A percentile compares a stretch with the other conserved stretches of the same genome.
Conservation (phyloP, 805 yeast genomes). For the Hanseniaspora mollemarum region DNA sequence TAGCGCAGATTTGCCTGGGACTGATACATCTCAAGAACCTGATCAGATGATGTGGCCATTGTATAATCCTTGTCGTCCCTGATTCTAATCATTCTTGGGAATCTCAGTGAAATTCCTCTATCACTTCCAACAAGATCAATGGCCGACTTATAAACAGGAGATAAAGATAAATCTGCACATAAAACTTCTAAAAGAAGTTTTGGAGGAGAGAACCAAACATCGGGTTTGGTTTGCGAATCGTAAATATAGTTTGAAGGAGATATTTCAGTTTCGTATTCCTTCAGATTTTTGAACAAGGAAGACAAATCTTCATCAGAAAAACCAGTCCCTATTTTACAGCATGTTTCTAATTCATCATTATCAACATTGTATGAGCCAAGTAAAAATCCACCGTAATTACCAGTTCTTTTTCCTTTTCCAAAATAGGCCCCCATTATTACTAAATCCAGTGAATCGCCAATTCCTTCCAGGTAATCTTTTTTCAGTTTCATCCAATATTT, state of each 20-base stretch:
- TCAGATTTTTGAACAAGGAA: conserved; percentile 45
- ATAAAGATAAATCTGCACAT: conserved; percentile 79
- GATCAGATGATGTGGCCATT: conserved; percentile 78
- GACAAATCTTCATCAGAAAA: conserved; percentile 76
- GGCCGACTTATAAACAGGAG: conserved; percentile 85
- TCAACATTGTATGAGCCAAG: conserved; percentile 85
- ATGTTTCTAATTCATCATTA: conserved; percentile 84
- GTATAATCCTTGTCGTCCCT: conserved; percentile 79
- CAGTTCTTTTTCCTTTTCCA: conserved; percentile 92
- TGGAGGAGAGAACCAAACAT: conserved; percentile 84
- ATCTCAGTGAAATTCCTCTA: conserved; percentile 75
- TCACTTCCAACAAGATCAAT: conserved; percentile 43
- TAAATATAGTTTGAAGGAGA: conserved; percentile 60
- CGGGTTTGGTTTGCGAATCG: conserved; percentile 69
- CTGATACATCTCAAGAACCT: conserved; percentile 72
- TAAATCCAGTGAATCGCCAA: conserved; percentile 88
- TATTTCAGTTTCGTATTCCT: conserved; percentile 51
- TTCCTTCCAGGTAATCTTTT: conserved; percentile 88
- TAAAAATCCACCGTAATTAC: conserved; percentile 86
- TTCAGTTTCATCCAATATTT: conserved; percentile 92
- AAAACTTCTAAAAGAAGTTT: conserved; percentile 71
- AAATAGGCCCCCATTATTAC: conserved; percentile 89
- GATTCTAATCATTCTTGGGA: conserved; percentile 72
- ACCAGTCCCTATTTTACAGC: conserved; percentile 96
- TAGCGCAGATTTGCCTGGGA: conserved; percentile 41